Percentiles rank a stretch among this genome's conserved stretches.
Evolutionary conservation across 1,284 basidiomycete species (phyloP).

Genomic region (Coniferiporia weirii): DNA sequence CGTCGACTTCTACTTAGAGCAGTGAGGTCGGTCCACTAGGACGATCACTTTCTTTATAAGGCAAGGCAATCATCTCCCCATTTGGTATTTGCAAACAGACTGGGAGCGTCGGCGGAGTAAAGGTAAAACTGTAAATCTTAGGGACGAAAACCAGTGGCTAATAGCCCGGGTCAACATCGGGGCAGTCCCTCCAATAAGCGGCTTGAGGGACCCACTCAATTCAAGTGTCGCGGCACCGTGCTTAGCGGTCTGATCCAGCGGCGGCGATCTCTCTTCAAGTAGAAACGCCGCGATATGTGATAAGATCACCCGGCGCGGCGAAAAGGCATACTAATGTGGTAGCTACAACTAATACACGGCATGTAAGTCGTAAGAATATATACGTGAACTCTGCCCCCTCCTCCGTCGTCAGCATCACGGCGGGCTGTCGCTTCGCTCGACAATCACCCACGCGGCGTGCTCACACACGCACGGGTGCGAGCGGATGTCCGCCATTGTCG

Average conservation of each 20-base stretch:
- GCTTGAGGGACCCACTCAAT: neutral
- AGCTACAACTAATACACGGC: neutral
- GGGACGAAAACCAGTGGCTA: no score
- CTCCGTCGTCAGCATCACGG: neutral
- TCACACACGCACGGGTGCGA: neutral
- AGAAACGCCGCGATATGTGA: conserved; percentile 3
- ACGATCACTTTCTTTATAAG: neutral
- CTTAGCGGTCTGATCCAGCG: neutral
- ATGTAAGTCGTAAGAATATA: neutral
- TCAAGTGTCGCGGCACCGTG: neutral
- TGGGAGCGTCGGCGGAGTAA: neutral
- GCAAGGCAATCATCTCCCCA: conserved; percentile 2
- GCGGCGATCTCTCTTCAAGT: conserved; percentile 1
- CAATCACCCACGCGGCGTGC: neutral
- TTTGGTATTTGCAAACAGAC: neutral
- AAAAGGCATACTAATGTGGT: conserved; percentile 3
- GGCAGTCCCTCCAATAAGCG: conserved; percentile 2
- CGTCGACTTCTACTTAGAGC: no score
- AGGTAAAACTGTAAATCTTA: conserved; percentile 12
- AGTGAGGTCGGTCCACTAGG: neutral
- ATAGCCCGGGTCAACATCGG: neutral
- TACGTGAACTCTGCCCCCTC: neutral
- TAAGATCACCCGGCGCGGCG: conserved; percentile 8
- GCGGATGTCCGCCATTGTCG: conserved; percentile 4
- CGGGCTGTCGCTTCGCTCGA: neutral